These are phyloP conservation scores for Strigomonas culicis DNA, from an alignment of 208 protist genomes.

Conservation along the genomic window DNA sequence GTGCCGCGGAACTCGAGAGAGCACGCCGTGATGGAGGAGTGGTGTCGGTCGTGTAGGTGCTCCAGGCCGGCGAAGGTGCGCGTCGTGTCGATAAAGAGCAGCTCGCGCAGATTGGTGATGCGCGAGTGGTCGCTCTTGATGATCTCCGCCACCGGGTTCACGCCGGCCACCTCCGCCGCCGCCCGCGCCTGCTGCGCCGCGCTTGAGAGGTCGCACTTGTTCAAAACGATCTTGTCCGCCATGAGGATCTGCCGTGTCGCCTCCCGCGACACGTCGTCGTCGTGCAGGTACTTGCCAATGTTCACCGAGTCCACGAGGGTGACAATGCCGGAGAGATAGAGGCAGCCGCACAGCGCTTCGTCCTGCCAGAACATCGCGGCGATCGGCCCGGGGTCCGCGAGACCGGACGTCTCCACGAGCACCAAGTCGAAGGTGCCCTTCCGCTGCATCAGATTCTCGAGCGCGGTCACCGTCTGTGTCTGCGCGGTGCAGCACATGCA, in stretches of 20 bases:
- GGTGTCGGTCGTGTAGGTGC: slow-evolving; percentile 55
- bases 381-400: slow-evolving; percentile 92
- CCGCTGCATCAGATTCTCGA: slow-evolving; percentile 79
- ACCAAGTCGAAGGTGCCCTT: slow-evolving; percentile 90
- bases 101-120: slow-evolving; percentile 53
- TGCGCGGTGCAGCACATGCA: slow-evolving; percentile 96
- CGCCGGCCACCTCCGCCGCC: slow-evolving; percentile 27
- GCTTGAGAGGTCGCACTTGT: slow-evolving; percentile 91
- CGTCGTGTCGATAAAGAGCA: slow-evolving; percentile 85
- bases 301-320: slow-evolving; percentile 88
- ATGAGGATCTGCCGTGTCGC: slow-evolving; percentile 89
- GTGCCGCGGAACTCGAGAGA: slow-evolving; percentile 65
- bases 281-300: slow-evolving; percentile 72
- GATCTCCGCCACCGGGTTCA: slow-evolving; percentile 75
- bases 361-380: slow-evolving; percentile 95
- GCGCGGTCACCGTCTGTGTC: slow-evolving; percentile 75
- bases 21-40: slow-evolving; percentile 60
- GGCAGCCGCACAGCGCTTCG: slow-evolving; percentile 57
- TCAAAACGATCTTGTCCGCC: slow-evolving; percentile 93
- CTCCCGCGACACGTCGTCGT: slow-evolving; percentile 61
- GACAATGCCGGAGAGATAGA: slow-evolving; percentile 89
- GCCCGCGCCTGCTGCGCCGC: slow-evolving; percentile 49
- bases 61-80: slow-evolving; percentile 29
- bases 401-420: slow-evolving; percentile 87
- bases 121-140: slow-evolving; percentile 46